Percentiles rank a stretch among this genome's conserved stretches.
These are phyloP conservation scores for Epichloe elymi DNA, from an alignment of 2,329 filamentous ascomycete species.

Conservation along the genomic window DNA sequence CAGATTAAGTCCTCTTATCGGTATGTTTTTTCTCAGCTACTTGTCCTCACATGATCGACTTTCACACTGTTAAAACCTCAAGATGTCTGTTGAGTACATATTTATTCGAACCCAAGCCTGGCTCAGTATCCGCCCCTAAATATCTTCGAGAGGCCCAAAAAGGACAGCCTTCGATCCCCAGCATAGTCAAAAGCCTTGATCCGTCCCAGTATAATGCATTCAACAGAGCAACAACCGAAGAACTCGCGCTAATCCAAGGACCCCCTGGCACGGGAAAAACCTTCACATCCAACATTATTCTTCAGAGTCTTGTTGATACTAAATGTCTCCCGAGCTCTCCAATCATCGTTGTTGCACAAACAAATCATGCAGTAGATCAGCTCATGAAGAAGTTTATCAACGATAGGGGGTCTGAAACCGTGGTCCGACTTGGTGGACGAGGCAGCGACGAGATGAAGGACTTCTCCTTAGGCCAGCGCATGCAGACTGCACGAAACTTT, in stretches of 20 bases:
- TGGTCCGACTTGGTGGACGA: conserved; percentile 51
- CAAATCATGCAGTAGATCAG: conserved; percentile 83
- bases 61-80: not conserved
- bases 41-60: not conserved
- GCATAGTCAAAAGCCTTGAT: conserved; percentile 40
- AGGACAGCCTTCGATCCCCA: conserved; percentile 1
- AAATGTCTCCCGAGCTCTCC: conserved; percentile 29
- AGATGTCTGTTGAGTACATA: conserved; percentile 51
- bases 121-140: conserved; percentile 11
- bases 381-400: conserved; percentile 50
- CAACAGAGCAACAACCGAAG: conserved; percentile 54
- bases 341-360: conserved; percentile 72
- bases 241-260: conserved; percentile 67
- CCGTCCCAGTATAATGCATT: conserved; percentile 58
- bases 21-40: conserved; percentile 29
- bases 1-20: conserved; percentile 43
- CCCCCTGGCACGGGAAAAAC: conserved; percentile 75
- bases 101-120: conserved; percentile 34
- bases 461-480: conserved; percentile 35
- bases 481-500: conserved; percentile 17
- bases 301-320: conserved; percentile 36
- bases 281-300: conserved; percentile 59
- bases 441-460: conserved; percentile 54
- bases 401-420: conserved; percentile 31
- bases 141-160: conserved; percentile 15